Base-by-base conservation (phyloP, 2,329 filamentous ascomycete genomes). In the Ceratocystiopsis brevicomis region DNA sequence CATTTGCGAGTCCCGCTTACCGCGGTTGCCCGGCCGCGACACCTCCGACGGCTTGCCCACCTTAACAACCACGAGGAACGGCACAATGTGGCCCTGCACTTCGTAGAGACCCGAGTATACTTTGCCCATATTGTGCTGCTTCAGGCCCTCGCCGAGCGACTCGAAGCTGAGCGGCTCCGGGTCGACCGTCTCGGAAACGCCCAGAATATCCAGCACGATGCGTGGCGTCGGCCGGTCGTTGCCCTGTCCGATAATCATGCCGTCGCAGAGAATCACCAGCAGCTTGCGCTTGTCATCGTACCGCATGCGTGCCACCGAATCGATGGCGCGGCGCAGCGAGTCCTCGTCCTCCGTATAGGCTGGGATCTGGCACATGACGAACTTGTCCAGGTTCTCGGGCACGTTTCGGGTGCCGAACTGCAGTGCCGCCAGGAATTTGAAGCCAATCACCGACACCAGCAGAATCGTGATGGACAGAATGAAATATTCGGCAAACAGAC, bases 91-190 rank as follows among this genome's bases (percentile, higher is more conserved):
- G 49, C 90, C 90, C 57, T 95, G 84, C 8, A 95, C 87, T 62
- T 98, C 90, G 59, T 98, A 98, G 6, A 98, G 69, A 56, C 90
- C 90, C 17, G 90, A 95, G 63, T 98, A 98, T 50, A 95, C 77
- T 63, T 98, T 98, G 61, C 83, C 90, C 88, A 96, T 96, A 61
- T 98, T 98, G 68, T 96, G 90, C 61, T 96, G 90, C 65, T 93
- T 94, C 63, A 81, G 75, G 57, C 90, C 90, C 62, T 96, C 88
- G 46, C 90, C 90, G 34, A 98, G 73, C 56, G 85, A 88, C 59
- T 98, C 88, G 53, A 98, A 98, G 68, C 86, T 95, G 45, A 98
- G 69, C 3, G 90, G 85, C 58, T 96, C 88, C 0, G 92, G 90
- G 55, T 98, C 88, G 15, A 95, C 82, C 2, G 80, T 83, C 53